Base-by-base conservation (phyloP, 2,329 filamentous ascomycete species). In the Sordariomycetes sp. region DNA sequence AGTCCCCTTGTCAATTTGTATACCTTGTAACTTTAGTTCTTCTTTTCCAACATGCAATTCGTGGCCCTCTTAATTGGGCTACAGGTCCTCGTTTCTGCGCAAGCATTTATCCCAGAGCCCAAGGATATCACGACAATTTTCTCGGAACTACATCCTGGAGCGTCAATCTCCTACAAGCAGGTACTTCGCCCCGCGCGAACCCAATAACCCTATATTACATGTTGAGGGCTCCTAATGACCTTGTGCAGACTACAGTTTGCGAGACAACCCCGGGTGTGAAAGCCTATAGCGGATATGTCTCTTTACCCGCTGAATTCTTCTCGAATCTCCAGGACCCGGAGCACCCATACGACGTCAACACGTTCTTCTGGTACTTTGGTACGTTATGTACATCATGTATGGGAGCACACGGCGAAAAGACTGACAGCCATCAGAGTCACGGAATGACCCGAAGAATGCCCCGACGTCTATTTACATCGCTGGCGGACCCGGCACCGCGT, bases 401-500 rank as follows among this genome's bases (percentile, higher is more conserved):
- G 42, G 20, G 8, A 32, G 28, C 22, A 22, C 22, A 17, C 7
- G 4, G 15, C 5, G 6, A 10, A 48, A 12, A 17, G 20, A 54
- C 15, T 54, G 35, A 54, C 52, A 36, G 25, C 2, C 2, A 36
- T 10, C 13, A 22, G 60, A 60, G 36, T 55, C 60, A 2, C 50
- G 59, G 51, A 67, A 63, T 52, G 62, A 69, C 15, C 65, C 71
- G 2, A 63, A 66, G 6, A 68, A 67, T 17, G 34, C 53, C 17
- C 53, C 53, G 34, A 55, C 53, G 22, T 42, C 53, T n/a, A 78
- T 86, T 64, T 87, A 81, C 80, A 72, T 87, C 61, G 86, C 85
- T 66, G 84, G 84, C 55, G 84, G 84, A 1, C 84, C 84, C 2
- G 84, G 84, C 5, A 76, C 76, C 52, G 84, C 80, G 64, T 85